These are phyloP conservation scores for Irineochytrium annulatum DNA, from an alignment of 192 early-diverging fungal genomes.

Conservation along the genomic window DNA sequence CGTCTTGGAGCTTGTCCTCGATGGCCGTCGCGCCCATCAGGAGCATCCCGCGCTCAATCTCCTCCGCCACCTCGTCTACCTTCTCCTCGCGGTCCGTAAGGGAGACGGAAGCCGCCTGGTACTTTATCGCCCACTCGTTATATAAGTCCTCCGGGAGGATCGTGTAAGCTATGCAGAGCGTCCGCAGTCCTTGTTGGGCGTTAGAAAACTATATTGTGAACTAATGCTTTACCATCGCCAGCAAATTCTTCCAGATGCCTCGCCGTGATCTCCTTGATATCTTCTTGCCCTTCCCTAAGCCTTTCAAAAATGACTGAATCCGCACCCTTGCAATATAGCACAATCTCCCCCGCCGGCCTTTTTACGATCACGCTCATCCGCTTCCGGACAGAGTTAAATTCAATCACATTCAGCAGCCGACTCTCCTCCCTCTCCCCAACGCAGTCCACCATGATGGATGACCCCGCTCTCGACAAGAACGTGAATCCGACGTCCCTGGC, in stretches of 20 bases:
- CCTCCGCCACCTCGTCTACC: constrained; percentile 72
- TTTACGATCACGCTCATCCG: constrained; percentile 91
- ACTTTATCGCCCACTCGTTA: constrained; percentile 61
- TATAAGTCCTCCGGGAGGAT: constrained; percentile 71
- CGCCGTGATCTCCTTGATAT: constrained; percentile 62
- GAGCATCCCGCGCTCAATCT: constrained; percentile 73
- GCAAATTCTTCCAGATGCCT: constrained; percentile 84
- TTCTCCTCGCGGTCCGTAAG: constrained; percentile 77
- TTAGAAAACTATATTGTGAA: constrained; percentile 25
- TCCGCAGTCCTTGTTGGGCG: constrained; percentile 52
- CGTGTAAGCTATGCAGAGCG: constrained; percentile 79
- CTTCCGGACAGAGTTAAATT: constrained; percentile 95
- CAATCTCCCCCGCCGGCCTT: constrained; percentile 60
- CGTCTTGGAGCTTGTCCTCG: constrained; percentile 96
- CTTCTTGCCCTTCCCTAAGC: constrained; percentile 66
- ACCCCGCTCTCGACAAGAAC: constrained; percentile 71
- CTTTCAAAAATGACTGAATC: constrained; percentile 90
- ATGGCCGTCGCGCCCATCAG: constrained; percentile 96
- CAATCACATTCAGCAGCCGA: constrained; percentile 43
- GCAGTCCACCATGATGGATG: constrained; percentile 65
- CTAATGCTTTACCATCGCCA: constrained; percentile 38
- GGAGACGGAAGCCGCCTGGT: constrained; percentile 66
- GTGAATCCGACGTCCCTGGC: constrained; percentile 80
- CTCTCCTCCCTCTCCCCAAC: constrained; percentile 66
- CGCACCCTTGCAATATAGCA: constrained; percentile 90